phyloP scores from a whole-genome alignment of 1,139 yeast genomes.

The Candida sp. region DNA sequence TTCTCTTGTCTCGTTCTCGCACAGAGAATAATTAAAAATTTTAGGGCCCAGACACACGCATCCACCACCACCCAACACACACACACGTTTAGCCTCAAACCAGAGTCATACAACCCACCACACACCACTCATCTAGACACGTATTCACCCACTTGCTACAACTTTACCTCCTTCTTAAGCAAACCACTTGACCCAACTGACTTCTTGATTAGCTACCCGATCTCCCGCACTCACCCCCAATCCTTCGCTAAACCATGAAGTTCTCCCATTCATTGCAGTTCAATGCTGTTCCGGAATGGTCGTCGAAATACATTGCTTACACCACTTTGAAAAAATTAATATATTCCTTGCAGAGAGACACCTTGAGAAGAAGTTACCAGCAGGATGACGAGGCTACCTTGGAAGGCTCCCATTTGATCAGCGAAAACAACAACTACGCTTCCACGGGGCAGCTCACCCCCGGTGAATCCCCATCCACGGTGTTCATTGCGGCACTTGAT shows the following conservation, averaged over 20 bases:
- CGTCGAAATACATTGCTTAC: constrained; percentile 69
- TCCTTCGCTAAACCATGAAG: constrained; percentile 47
- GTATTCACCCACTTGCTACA: background rate
- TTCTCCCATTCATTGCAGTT: constrained; percentile 75
- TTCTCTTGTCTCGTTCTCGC: background rate
- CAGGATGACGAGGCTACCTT: constrained; percentile 31
- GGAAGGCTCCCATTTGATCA: constrained; percentile 28
- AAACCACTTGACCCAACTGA: background rate
- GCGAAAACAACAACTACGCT: constrained; percentile 23
- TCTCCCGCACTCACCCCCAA: background rate
- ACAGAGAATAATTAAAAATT: background rate
- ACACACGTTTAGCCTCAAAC: background rate
- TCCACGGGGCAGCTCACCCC: constrained; percentile 23
- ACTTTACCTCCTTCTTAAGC: background rate
- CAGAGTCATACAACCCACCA: background rate
- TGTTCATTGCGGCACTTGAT: constrained; percentile 57
- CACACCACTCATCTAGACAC: background rate
- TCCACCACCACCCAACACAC: background rate
- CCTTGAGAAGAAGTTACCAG: constrained; percentile 31
- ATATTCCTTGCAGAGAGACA: constrained; percentile 66
- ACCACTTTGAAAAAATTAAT: constrained; percentile 65
- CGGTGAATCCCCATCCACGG: constrained; percentile 28
- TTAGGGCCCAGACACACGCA: background rate
- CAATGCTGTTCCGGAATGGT: constrained; percentile 82
- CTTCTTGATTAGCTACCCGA: background rate